phyloP scores from a whole-genome alignment of 129 eudicot species.

The Helianthus tuberosus region DNA sequence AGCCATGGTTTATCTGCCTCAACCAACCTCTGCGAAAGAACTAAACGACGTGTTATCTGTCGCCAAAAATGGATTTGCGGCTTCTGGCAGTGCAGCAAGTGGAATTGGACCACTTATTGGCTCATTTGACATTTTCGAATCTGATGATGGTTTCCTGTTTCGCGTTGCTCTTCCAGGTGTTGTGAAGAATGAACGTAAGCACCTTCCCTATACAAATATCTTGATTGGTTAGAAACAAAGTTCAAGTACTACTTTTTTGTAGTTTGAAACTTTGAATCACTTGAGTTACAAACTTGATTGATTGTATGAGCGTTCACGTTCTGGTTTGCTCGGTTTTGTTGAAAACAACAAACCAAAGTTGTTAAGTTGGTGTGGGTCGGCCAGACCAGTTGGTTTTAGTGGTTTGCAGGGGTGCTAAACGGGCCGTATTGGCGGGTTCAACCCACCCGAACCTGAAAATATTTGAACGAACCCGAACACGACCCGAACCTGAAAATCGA shows the following conservation, averaged over 20 bases:
- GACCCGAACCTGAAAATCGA: no score
- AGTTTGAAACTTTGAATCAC: neutral
- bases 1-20: slow-evolving; percentile 60
- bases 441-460: no score
- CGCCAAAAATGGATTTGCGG: slow-evolving; percentile 49
- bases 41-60: slow-evolving; percentile 44
- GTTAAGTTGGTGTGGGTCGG: no score
- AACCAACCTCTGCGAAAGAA: slow-evolving; percentile 54
- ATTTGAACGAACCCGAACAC: no score
- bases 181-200: slow-evolving; percentile 63
- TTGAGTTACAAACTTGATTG: neutral
- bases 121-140: slow-evolving; percentile 59
- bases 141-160: slow-evolving; percentile 57
- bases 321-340: no score
- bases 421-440: no score
- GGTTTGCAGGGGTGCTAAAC: no score
- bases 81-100: slow-evolving; percentile 65
- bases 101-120: slow-evolving; percentile 60
- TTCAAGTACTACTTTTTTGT: neutral
- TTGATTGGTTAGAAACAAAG: no score
- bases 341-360: no score
- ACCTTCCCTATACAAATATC: neutral
- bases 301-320: neutral
- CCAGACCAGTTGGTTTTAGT: no score
- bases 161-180: slow-evolving; percentile 89